These are phyloP conservation scores for Penicillium cinerascens DNA, from an alignment of 495 filamentous ascomycete species.

Conservation along the genomic window DNA sequence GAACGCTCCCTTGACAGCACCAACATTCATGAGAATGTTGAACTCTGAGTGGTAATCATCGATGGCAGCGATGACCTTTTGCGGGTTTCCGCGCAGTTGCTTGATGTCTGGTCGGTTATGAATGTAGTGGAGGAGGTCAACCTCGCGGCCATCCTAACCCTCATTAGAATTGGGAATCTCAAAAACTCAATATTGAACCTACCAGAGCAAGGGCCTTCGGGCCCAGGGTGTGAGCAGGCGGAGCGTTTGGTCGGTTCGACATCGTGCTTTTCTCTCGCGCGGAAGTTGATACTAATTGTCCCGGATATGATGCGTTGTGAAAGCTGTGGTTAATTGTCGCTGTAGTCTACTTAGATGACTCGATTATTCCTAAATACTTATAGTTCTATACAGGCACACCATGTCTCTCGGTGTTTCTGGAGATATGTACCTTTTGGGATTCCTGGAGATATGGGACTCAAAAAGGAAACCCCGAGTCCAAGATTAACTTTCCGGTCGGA, in stretches of 20 bases:
- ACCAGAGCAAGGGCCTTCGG: not conserved
- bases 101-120: constrained; percentile 50
- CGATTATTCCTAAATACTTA: not conserved
- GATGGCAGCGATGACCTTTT: constrained; percentile 56
- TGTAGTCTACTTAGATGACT: not conserved
- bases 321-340: not conserved
- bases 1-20: constrained; percentile 61
- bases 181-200: not conserved
- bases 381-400: not conserved
- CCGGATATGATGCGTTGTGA: not conserved
- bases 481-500: not conserved
- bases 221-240: not conserved
- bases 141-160: constrained; percentile 59
- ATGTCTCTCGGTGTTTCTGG: not conserved
- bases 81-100: constrained; percentile 53
- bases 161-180: not conserved
- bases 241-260: not conserved
- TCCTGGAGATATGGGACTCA: not conserved
- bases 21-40: constrained; percentile 70
- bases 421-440: not conserved
- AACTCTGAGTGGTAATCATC: constrained; percentile 38
- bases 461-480: not conserved
- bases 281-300: not conserved
- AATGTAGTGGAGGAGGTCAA: constrained; percentile 63
- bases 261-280: not conserved